These are phyloP conservation scores for Protomyces inouyei DNA, from an alignment of 1,139 yeast genomes.

Conservation along the genomic window DNA sequence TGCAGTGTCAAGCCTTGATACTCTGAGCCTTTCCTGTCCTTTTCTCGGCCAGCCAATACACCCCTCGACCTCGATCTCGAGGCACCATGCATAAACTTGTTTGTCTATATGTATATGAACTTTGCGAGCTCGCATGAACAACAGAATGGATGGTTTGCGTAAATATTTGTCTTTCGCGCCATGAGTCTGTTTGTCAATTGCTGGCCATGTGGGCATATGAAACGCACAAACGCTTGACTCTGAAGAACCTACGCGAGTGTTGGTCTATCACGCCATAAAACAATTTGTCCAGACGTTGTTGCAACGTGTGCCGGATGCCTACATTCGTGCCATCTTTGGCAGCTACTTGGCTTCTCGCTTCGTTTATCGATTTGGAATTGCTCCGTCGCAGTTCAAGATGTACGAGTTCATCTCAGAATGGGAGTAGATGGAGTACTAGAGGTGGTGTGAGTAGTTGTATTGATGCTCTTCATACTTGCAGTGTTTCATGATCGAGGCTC, in stretches of 20 bases:
- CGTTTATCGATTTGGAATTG: slow-evolving; percentile 70
- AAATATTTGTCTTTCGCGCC: no score
- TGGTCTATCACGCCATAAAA: no score
- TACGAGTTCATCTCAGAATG: slow-evolving; percentile 21
- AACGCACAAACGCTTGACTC: no score
- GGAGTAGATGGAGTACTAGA: neutral
- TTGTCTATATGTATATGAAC: no score
- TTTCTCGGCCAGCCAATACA: neutral
- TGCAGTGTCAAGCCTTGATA: neutral
- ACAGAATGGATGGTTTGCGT: no score
- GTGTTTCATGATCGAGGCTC: neutral
- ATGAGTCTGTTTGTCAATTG: no score
- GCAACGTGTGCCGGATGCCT: slow-evolving; percentile 77
- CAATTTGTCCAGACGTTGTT: slow-evolving; percentile 49
- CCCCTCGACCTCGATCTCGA: neutral
- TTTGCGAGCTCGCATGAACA: no score
- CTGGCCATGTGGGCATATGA: no score
- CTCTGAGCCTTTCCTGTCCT: neutral
- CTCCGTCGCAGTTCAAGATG: slow-evolving; percentile 49
- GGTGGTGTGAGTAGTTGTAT: neutral
- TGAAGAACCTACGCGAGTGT: no score
- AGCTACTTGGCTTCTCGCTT: slow-evolving; percentile 83
- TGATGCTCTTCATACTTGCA: neutral
- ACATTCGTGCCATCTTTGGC: slow-evolving; percentile 84
- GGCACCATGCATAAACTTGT: neutral